Conservation (phyloP, 768 basidiomycete species). For the Guyanaporus albipodus region DNA sequence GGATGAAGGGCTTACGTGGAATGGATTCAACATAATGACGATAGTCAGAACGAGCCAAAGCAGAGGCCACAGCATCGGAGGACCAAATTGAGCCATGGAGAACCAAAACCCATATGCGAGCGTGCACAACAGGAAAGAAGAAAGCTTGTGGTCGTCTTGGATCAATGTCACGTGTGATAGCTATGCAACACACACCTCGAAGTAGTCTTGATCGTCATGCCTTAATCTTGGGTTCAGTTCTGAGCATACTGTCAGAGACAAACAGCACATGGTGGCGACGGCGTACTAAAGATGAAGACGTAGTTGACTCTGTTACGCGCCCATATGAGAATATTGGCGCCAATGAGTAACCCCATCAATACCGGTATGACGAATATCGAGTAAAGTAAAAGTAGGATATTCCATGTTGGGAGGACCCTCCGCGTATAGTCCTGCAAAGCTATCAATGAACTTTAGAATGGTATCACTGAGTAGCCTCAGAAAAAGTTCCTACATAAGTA, state of each 20-base stretch:
- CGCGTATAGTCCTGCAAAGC: constrained; percentile 54
- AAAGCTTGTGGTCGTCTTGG: constrained; percentile 48
- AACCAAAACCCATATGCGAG: constrained; percentile 83
- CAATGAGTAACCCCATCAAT: constrained; percentile 72
- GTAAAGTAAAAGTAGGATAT: constrained; percentile 74
- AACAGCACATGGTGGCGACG: not conserved
- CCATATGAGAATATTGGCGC: constrained; percentile 83
- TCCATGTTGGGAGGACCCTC: constrained; percentile 60
- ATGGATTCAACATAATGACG: constrained; percentile 67
- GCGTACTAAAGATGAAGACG: constrained; percentile 82
- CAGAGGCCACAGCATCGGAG: constrained; percentile 74
- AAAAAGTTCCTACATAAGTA: constrained; percentile 42
- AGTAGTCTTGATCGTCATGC: constrained; percentile 76
- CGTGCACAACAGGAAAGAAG: constrained; percentile 70
- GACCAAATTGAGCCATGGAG: constrained; percentile 66
- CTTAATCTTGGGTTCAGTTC: constrained; percentile 69
- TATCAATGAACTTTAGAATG: constrained; percentile 25
- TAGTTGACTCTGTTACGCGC: constrained; percentile 78
- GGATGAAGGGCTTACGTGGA: constrained; percentile 45
- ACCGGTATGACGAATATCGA: constrained; percentile 69
- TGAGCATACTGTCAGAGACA: constrained; percentile 24
- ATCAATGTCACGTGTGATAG: not conserved
- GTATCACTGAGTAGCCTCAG: not conserved
- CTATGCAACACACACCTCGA: constrained; percentile 44
- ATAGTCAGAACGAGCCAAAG: constrained; percentile 70